These are phyloP conservation scores for Phytophthora parvispora DNA, from an alignment of 352 stramenopile species.

Conservation along the genomic window DNA sequence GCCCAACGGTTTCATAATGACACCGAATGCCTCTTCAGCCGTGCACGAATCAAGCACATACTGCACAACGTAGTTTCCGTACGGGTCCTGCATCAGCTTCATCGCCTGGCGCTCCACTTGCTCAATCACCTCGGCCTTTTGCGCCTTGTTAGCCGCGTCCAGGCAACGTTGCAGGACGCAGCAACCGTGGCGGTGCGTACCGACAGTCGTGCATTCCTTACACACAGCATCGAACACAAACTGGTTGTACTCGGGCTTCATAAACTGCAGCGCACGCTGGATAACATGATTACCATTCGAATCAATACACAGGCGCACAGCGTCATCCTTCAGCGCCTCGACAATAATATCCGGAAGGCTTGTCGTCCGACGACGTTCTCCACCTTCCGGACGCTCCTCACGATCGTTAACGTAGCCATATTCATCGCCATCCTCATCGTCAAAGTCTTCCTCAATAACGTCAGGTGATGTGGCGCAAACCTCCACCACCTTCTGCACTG, in stretches of 20 bases:
- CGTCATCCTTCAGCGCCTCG: constrained; percentile 93
- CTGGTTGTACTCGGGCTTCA: constrained; percentile 95
- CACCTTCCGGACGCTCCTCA: constrained; percentile 28
- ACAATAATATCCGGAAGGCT: constrained; percentile 95
- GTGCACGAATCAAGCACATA: constrained; percentile 93
- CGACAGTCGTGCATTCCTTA: constrained; percentile 96
- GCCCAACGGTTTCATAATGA: constrained; percentile 90
- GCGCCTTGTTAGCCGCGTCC: constrained; percentile 91
- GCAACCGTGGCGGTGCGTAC: constrained; percentile 97
- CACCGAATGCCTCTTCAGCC: constrained; percentile 78
- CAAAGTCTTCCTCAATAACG: constrained; percentile 63
- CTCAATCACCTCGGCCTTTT: constrained; percentile 92
- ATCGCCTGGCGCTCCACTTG: constrained; percentile 97
- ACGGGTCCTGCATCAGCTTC: constrained; percentile 96
- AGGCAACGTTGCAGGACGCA: constrained; percentile 98
- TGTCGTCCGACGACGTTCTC: constrained; percentile 26
- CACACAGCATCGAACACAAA: constrained; percentile 99
- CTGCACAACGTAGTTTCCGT: constrained; percentile 95
- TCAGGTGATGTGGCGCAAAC: constrained; percentile 90
- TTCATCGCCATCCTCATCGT: constrained; percentile 51
- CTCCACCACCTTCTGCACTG: constrained; percentile 99
- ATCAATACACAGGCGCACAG: constrained; percentile 97
- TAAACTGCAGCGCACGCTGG: constrained; percentile 96
- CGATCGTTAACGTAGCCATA: constrained; percentile 30
- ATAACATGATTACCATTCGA: constrained; percentile 99